These are phyloP conservation scores for Dothideomycetes sp. DNA, from an alignment of 2,329 filamentous ascomycete species.

Conservation along the genomic window DNA sequence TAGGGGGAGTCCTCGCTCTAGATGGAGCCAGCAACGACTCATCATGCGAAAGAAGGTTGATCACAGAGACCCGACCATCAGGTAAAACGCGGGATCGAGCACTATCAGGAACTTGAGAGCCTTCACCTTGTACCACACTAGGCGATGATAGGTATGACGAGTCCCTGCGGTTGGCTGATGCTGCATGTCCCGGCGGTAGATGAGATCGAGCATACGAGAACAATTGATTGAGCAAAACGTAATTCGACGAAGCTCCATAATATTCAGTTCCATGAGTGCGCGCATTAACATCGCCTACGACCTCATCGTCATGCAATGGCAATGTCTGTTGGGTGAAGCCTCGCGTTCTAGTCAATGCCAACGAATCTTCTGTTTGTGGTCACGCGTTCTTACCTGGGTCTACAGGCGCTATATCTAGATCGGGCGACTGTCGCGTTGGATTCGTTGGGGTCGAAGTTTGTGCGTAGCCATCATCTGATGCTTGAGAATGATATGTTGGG, in stretches of 20 bases:
- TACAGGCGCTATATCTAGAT: no score
- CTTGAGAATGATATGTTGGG: no score
- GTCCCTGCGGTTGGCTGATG: background rate
- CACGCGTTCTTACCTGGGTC: no score
- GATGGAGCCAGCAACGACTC: slow-evolving; percentile 4
- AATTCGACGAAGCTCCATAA: slow-evolving; percentile 10
- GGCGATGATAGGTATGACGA: background rate
- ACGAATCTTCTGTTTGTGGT: no score
- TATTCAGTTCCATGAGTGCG: slow-evolving; percentile 11
- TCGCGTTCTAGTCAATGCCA: no score
- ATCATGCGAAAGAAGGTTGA: slow-evolving; percentile 4
- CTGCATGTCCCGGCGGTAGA: background rate
- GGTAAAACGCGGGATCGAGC: slow-evolving; percentile 5
- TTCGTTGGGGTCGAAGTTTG: background rate
- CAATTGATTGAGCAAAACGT: slow-evolving; percentile 8
- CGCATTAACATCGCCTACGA: slow-evolving; percentile 10
- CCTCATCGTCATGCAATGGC: slow-evolving; percentile 2
- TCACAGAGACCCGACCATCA: background rate
- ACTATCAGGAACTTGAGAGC: slow-evolving; percentile 1
- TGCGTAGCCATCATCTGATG: no score
- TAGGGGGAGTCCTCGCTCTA: slow-evolving; percentile 2
- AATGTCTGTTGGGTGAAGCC: background rate
- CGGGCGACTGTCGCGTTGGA: no score
- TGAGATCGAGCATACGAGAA: slow-evolving; percentile 6
- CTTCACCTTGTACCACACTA: background rate